Conservation (phyloP, 2,329 filamentous ascomycete species). For the Elsinoe batatas region DNA sequence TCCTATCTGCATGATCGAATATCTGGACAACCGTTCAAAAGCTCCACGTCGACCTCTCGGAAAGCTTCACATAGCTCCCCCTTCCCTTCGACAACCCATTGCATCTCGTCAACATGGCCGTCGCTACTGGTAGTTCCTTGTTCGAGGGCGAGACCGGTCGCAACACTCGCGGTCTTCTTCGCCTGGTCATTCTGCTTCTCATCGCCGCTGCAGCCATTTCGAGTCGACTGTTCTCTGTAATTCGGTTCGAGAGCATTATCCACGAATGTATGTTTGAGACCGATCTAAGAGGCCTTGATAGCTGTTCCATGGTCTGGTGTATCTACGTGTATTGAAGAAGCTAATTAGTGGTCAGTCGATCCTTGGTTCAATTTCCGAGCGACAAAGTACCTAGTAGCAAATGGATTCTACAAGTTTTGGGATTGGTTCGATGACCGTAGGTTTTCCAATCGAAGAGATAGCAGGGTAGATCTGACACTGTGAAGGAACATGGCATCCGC, state of each 20-base stretch:
- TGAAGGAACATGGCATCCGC: slow-evolving; percentile 91
- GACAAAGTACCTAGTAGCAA: slow-evolving; percentile 90
- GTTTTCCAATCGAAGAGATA: slow-evolving; percentile 20
- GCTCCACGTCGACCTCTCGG: slow-evolving; percentile 10
- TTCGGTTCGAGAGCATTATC: slow-evolving; percentile 98
- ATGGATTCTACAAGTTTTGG: slow-evolving; percentile 99
- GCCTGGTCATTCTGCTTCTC: slow-evolving; percentile 78
- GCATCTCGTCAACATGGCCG: slow-evolving; percentile 26
- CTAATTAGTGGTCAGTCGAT: slow-evolving; percentile 56
- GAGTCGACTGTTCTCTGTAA: slow-evolving; percentile 95
- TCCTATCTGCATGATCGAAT: not conserved
- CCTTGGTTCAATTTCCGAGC: slow-evolving; percentile 99
- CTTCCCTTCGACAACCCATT: not conserved
- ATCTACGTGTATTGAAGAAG: too few relatives aligned
- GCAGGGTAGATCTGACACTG: not conserved
- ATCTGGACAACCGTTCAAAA: not conserved
- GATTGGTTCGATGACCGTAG: slow-evolving; percentile 98
- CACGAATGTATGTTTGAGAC: slow-evolving; percentile 78
- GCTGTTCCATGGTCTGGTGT: not conserved
- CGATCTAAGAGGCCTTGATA: not conserved
- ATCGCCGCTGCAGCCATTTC: slow-evolving; percentile 88
- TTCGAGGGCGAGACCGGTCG: slow-evolving; percentile 69
- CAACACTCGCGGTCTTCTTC: slow-evolving; percentile 74
- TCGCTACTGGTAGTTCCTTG: slow-evolving; percentile 39
- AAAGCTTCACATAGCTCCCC: slow-evolving; percentile 1